These are phyloP conservation scores for Hypoxylon sp. DNA, from an alignment of 2,329 filamentous ascomycete genomes.

Conservation along the genomic window DNA sequence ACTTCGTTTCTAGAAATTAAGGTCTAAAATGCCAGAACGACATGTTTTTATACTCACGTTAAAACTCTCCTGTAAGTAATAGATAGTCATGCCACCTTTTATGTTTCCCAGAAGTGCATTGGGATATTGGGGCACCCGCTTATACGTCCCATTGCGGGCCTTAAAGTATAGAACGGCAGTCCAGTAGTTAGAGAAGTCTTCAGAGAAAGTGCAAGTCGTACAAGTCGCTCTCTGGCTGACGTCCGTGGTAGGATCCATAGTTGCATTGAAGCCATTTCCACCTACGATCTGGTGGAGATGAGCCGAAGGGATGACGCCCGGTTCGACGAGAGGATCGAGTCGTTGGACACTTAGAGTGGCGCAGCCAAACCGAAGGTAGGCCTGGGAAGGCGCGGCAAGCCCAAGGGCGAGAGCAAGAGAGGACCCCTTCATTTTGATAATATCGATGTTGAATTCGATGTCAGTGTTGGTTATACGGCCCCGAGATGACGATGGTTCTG, in stretches of 20 bases:
- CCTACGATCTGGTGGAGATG: slow-evolving; percentile 52
- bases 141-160: slow-evolving; percentile 52
- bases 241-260: slow-evolving; percentile 50
- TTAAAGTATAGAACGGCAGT: slow-evolving; percentile 53
- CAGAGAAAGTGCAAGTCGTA: slow-evolving; percentile 55
- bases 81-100: slow-evolving; percentile 59
- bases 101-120: slow-evolving; percentile 55
- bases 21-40: no score
- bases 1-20: no score
- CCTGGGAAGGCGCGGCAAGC: slow-evolving; percentile 48
- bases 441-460: slow-evolving; percentile 42
- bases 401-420: slow-evolving; percentile 46
- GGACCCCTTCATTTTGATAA: slow-evolving; percentile 56
- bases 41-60: slow-evolving; percentile 31
- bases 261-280: slow-evolving; percentile 51
- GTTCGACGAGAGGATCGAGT: slow-evolving; percentile 51
- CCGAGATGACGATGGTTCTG: slow-evolving; percentile 35
- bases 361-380: slow-evolving; percentile 52
- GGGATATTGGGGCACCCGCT: slow-evolving; percentile 52
- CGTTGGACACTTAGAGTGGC: slow-evolving; percentile 50
- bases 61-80: slow-evolving; percentile 60
- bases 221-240: slow-evolving; percentile 52
- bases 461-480: slow-evolving; percentile 35
- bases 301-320: slow-evolving; percentile 47
- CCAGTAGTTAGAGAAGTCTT: slow-evolving; percentile 54